A percentile compares a stretch with the other conserved stretches of the same genome.
These are phyloP conservation scores for Meyerozyma sp. DNA, from an alignment of 1,139 yeast genomes.

Conservation along the genomic window DNA sequence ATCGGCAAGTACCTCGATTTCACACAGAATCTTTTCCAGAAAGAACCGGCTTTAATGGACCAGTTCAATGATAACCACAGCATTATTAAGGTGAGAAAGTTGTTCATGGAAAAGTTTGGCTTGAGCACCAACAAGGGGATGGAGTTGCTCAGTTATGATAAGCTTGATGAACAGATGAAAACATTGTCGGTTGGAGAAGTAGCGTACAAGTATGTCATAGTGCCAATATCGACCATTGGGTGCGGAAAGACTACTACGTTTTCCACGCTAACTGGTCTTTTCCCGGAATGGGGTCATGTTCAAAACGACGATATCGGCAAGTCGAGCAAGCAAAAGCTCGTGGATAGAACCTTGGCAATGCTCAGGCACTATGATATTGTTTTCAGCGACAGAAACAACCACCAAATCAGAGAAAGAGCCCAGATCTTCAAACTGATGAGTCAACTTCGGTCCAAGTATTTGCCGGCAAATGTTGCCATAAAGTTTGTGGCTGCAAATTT, in stretches of 20 bases:
- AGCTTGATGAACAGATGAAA: slow-evolving; percentile 8
- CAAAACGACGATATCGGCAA: slow-evolving; percentile 75
- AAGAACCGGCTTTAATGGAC: slow-evolving; percentile 39
- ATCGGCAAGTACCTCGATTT: slow-evolving; percentile 68
- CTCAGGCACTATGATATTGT: slow-evolving; percentile 42
- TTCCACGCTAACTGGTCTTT: slow-evolving; percentile 50
- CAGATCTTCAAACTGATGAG: slow-evolving; percentile 57
- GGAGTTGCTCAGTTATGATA: slow-evolving; percentile 18
- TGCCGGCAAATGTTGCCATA: slow-evolving; percentile 26
- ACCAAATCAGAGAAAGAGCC: slow-evolving; percentile 61
- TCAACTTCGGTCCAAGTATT: slow-evolving; percentile 28
- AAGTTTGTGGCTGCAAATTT: slow-evolving; percentile 69
- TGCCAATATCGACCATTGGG: slow-evolving; percentile 88
- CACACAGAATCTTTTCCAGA: slow-evolving; percentile 48
- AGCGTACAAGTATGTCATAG: slow-evolving; percentile 48
- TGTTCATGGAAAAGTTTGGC: slow-evolving; percentile 47
- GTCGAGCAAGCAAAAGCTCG: slow-evolving; percentile 47
- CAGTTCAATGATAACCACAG: slow-evolving; percentile 59
- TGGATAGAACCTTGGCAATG: slow-evolving; percentile 42
- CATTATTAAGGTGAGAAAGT: slow-evolving; percentile 64
- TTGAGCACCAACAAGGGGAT: slow-evolving; percentile 28
- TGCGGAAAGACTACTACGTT: slow-evolving; percentile 93
- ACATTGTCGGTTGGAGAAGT: neutral
- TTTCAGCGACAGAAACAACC: slow-evolving; percentile 80
- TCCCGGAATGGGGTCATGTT: slow-evolving; percentile 66